A percentile compares a stretch with the other conserved stretches of the same genome.
phyloP scores from a whole-genome alignment of 208 protist species.

The Balamuthia mandrillaris region DNA sequence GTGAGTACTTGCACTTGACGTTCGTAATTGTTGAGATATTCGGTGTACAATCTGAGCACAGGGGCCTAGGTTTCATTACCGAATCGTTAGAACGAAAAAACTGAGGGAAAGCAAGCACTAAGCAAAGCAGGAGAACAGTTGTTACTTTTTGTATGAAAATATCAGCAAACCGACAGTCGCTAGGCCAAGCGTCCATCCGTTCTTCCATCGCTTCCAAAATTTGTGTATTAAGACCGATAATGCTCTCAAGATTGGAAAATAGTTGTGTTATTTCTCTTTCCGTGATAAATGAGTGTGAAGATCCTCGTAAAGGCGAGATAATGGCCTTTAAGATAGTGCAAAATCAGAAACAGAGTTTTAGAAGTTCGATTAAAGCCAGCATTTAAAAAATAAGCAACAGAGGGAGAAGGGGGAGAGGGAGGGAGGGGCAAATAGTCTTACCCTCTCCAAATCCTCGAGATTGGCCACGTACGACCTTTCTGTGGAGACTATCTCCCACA shows the following conservation, averaged over 20 bases:
- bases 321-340: too few relatives aligned
- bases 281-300: background rate
- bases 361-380: too few relatives aligned
- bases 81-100: too few relatives aligned
- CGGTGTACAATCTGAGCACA: background rate
- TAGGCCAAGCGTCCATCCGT: background rate
- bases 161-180: background rate
- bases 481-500: background rate
- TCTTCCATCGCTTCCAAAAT: background rate
- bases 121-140: too few relatives aligned
- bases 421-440: too few relatives aligned
- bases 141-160: slow-evolving; percentile 16
- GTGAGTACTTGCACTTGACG: background rate
- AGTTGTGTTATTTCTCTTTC: background rate
- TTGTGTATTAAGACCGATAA: slow-evolving; percentile 4
- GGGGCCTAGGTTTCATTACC: too few relatives aligned
- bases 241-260: slow-evolving; percentile 12
- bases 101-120: too few relatives aligned
- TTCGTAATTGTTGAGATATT: slow-evolving; percentile 24
- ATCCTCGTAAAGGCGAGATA: background rate
- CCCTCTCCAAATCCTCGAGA: background rate
- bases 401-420: too few relatives aligned
- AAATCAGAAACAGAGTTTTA: too few relatives aligned
- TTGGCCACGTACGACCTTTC: background rate
- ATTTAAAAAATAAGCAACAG: too few relatives aligned